A percentile compares a stretch with the other conserved stretches of the same genome.
These are phyloP conservation scores for Fusarium neocosmosporiellum DNA, from an alignment of 2,329 filamentous ascomycete genomes.

Conservation along the genomic window DNA sequence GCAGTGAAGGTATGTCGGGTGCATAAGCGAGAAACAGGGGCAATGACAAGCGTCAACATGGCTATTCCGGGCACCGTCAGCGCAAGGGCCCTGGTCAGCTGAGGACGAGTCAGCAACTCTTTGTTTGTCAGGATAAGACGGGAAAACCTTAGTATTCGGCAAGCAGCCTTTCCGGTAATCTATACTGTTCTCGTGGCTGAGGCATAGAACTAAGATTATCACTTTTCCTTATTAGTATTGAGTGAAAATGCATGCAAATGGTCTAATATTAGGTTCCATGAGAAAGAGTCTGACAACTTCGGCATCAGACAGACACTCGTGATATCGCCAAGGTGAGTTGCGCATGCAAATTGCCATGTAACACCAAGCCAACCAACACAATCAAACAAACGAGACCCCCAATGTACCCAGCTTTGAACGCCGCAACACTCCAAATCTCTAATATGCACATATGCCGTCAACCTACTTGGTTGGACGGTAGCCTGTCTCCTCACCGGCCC, in stretches of 20 bases:
- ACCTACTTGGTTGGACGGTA: slow-evolving; percentile 40
- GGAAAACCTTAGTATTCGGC: not conserved
- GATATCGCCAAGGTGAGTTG: not conserved
- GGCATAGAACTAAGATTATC: not conserved
- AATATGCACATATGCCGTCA: not conserved
- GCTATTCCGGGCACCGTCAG: not conserved
- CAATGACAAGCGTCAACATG: not conserved
- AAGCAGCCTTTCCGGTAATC: not conserved
- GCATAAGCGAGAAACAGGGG: not conserved
- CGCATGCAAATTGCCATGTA: not conserved
- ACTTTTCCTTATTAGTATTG: no score
- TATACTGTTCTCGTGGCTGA: not conserved
- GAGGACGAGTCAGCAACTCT: not conserved
- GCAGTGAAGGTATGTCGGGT: not conserved
- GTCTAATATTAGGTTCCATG: not conserved
- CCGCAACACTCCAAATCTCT: not conserved
- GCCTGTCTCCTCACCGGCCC: slow-evolving; percentile 44
- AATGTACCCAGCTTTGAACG: not conserved
- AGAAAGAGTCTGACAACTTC: not conserved
- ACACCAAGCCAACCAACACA: not conserved
- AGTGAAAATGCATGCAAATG: not conserved
- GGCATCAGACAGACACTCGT: not conserved
- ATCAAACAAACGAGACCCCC: not conserved
- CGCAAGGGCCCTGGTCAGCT: not conserved
- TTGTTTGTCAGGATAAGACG: not conserved